Conservation (phyloP, 2,329 filamentous ascomycete genomes). For the Colletotrichum theobromicola region DNA sequence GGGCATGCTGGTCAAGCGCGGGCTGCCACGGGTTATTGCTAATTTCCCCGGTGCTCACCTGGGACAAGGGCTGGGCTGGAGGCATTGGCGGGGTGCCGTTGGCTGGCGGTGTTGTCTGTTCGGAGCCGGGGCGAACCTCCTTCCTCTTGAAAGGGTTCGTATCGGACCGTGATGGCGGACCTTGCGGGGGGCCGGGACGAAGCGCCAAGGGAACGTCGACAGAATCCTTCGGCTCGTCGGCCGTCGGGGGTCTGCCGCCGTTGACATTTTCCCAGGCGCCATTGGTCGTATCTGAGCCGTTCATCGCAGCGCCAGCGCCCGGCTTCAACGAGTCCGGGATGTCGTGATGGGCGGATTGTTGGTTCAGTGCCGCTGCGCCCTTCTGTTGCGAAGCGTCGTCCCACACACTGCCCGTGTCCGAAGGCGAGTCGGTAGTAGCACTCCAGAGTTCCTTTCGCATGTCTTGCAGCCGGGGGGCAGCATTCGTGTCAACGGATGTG, state of each 20-base stretch:
- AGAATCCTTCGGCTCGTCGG: not conserved
- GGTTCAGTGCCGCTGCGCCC: not conserved
- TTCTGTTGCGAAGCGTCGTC: conserved; percentile 25
- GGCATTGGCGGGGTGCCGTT: conserved; percentile 16
- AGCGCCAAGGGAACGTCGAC: conserved; percentile 35
- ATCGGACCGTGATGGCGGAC: conserved; percentile 31
- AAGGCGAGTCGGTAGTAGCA: conserved; percentile 33
- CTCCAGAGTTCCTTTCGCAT: conserved; percentile 36
- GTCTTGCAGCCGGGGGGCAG: conserved; percentile 28
- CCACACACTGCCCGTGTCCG: conserved; percentile 27
- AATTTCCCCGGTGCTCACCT: conserved; percentile 46
- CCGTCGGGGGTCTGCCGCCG: conserved; percentile 11
- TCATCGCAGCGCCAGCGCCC: conserved; percentile 26
- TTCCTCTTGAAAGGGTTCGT: conserved; percentile 62
- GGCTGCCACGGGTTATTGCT: conserved; percentile 53
- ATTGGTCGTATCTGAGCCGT: conserved; percentile 29
- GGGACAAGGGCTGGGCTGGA: conserved; percentile 43
- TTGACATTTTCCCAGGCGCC: conserved; percentile 35
- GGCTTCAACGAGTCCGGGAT: conserved; percentile 38
- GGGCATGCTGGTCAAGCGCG: conserved; percentile 25
- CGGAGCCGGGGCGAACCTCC: conserved; percentile 34
- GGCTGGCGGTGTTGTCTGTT: conserved; percentile 19
- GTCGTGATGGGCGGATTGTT: conserved; percentile 11
- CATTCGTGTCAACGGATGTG: conserved; percentile 27
- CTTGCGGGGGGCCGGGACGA: conserved; percentile 28